phyloP scores from a whole-genome alignment of 2,329 filamentous ascomycete genomes.

The Annulohypoxylon truncatum region DNA sequence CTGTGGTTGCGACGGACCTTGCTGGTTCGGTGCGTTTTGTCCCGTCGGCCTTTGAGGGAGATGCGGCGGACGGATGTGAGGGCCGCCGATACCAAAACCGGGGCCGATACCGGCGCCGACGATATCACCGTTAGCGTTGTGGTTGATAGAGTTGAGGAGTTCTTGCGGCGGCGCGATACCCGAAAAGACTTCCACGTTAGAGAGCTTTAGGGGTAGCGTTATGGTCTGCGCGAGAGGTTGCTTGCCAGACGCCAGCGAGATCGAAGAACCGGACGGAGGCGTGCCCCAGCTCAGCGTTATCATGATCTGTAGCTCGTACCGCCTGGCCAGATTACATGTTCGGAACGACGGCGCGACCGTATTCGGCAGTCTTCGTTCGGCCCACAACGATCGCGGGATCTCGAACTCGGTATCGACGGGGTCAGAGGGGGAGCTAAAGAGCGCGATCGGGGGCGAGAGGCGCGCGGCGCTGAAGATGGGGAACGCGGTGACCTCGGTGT shows the following conservation, averaged over 20 bases:
- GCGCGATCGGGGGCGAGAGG: slow-evolving; percentile 69
- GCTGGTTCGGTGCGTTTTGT: not conserved
- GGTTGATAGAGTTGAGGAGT: slow-evolving; percentile 67
- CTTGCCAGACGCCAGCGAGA: slow-evolving; percentile 3
- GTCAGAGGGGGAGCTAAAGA: slow-evolving; percentile 68
- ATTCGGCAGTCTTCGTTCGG: slow-evolving; percentile 77
- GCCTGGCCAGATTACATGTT: slow-evolving; percentile 86
- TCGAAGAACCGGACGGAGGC: slow-evolving; percentile 33
- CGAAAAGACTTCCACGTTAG: slow-evolving; percentile 81
- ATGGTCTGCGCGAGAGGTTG: slow-evolving; percentile 70
- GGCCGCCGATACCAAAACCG: slow-evolving; percentile 16
- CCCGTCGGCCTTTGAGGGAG: slow-evolving; percentile 46
- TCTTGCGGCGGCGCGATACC: slow-evolving; percentile 85
- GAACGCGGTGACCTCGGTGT: slow-evolving; percentile 79
- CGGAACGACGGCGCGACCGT: slow-evolving; percentile 88
- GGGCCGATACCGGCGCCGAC: slow-evolving; percentile 28
- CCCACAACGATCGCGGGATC: slow-evolving; percentile 81
- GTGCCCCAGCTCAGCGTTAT: slow-evolving; percentile 80
- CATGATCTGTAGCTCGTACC: slow-evolving; percentile 85
- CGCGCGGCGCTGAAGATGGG: slow-evolving; percentile 78
- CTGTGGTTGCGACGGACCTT: slow-evolving; percentile 20
- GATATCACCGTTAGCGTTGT: not conserved
- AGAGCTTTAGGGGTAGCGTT: slow-evolving; percentile 81
- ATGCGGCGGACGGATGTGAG: slow-evolving; percentile 50
- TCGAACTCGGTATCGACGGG: slow-evolving; percentile 73